phyloP scores from a whole-genome alignment of 352 stramenopile genomes.

The Bremia lactucae region DNA sequence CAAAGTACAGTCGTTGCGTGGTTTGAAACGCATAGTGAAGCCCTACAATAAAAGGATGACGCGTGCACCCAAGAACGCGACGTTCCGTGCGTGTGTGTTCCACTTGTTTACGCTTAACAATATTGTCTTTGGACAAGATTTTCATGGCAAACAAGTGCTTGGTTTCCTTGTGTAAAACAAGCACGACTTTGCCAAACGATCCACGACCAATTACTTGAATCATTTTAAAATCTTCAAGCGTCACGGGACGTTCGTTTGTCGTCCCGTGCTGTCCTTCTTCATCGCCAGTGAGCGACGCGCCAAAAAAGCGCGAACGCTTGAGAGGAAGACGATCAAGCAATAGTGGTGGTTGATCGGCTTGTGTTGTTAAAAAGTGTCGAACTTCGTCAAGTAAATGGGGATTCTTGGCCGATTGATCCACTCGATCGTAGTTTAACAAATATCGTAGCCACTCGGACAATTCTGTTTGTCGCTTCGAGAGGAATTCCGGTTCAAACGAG shows the following conservation, averaged over 20 bases:
- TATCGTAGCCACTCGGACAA: conserved; percentile 57
- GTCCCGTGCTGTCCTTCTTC: no score
- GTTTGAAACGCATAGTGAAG: conserved; percentile 85
- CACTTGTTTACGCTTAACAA: conserved; percentile 73
- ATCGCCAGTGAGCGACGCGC: conserved; percentile 46
- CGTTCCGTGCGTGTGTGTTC: conserved; percentile 81
- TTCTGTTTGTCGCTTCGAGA: conserved; percentile 58
- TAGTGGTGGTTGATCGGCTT: conserved; percentile 74
- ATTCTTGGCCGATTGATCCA: conserved; percentile 63
- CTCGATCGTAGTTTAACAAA: conserved; percentile 60
- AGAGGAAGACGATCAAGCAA: conserved; percentile 52
- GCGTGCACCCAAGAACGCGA: conserved; percentile 78
- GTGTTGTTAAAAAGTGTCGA: conserved; percentile 68
- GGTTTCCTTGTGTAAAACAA: conserved; percentile 47
- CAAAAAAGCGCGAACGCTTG: conserved; percentile 59
- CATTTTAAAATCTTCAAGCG: no score
- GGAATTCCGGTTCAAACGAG: conserved; percentile 74
- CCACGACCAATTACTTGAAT: conserved; percentile 76
- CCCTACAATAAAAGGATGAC: conserved; percentile 88
- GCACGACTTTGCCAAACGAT: conserved; percentile 82
- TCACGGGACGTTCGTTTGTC: no score
- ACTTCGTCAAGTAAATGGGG: conserved; percentile 70
- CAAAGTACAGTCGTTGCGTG: conserved; percentile 59
- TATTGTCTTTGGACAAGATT: conserved; percentile 70
- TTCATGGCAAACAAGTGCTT: conserved; percentile 69